Evolutionary conservation across 495 filamentous ascomycete genomes (phyloP).

Genomic region (Hypoxylon perforatum): DNA sequence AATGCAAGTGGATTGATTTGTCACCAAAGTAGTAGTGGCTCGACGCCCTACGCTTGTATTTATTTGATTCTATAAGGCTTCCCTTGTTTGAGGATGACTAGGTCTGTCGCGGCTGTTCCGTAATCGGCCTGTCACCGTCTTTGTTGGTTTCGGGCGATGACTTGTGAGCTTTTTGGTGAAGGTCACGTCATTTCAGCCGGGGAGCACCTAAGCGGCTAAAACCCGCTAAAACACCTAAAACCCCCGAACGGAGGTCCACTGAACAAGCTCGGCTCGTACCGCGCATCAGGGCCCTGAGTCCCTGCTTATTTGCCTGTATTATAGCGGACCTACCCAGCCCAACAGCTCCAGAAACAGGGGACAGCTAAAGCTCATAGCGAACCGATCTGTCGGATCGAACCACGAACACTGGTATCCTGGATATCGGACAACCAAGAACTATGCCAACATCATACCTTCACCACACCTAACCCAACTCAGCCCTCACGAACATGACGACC

Average conservation of each 20-base stretch:
- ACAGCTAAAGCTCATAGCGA: too few species aligned
- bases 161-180: background rate
- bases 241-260: conserved; percentile 10
- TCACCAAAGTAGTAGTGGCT: conserved; percentile 10
- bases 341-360: too few species aligned
- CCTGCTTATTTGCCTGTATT: conserved; percentile 6
- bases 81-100: background rate
- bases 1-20: conserved; percentile 8
- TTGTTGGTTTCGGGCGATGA: conserved; percentile 1
- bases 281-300: background rate
- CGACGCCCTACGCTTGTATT: conserved; percentile 2
- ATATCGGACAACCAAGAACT: conserved; percentile 19
- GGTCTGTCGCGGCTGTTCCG: conserved; percentile 26
- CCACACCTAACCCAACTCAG: conserved; percentile 6
- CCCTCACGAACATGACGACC: conserved; percentile 17
- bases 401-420: too few species aligned
- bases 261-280: conserved; percentile 12
- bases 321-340: too few species aligned
- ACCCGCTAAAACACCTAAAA: conserved; percentile 26
- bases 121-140: conserved; percentile 40
- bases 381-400: too few species aligned
- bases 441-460: background rate
- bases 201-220: conserved; percentile 35
- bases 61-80: background rate
- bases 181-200: conserved; percentile 37